Evolutionary conservation across 2,329 filamentous ascomycete species (phyloP), one percentile per base, ranked within the genome.

Genomic region (Neofusicoccum parvum): DNA sequence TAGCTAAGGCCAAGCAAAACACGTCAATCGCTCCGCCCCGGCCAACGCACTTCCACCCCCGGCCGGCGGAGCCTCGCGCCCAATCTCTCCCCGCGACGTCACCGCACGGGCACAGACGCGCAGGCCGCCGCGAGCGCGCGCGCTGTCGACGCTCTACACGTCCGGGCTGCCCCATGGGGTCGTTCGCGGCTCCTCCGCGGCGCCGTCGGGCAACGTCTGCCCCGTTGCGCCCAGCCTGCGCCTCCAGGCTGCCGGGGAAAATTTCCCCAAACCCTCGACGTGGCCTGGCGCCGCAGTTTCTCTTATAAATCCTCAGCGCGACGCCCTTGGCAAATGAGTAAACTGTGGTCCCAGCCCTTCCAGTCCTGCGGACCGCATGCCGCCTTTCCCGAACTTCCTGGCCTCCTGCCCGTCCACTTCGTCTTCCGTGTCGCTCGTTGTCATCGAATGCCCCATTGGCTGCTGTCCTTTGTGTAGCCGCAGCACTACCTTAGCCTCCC

Each of bases 1-100:
- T 37, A 46, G 37, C 37, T 17, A 17, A 15, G 27, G 54, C 56
- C 56, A 60, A 60, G 56, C 43, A 58, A 41, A 60, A 59, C 56
- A 60, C 56, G 56, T 60, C 56, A 60, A 60, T 46, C 56, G 6
- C 10, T 36, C 37, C 41, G 23, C 20, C 37, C 53, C 17, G 9
- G n/a, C n/a, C 34, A 14, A 3, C 17, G 51, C 51, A n/a, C 41
- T n/a, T 15, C 27, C 23, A 3, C 11, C 32, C 32, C 27, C 27
- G 27, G 27, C 27, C 9, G 20, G 39, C 37, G 20, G 37, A 46
- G 51, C 34, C 9, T 32, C 27, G 27, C 27, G 27, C 20, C 37
- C 23, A 37, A 39, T 3, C 39, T 14, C 7, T 11, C 56, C 7
- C 27, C 27, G 56, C 56, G 32, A 53, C 50, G 50, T 39, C 50